These are phyloP conservation scores for Mimosa bimucronata DNA, from an alignment of 306 rosid genomes.

Conservation along the genomic window DNA sequence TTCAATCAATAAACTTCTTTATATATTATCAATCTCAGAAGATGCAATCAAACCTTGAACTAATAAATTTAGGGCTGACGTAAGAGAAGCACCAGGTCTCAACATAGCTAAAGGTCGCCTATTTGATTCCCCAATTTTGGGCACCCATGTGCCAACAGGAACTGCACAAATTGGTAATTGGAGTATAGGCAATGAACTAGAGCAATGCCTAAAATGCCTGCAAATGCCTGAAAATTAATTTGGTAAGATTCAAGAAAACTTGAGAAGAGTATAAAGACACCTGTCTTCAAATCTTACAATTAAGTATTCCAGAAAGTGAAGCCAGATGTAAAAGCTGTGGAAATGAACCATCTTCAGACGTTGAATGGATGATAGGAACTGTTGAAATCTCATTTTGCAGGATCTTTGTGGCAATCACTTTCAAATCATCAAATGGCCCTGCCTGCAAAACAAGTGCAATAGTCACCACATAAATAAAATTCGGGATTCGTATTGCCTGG, in stretches of 20 bases:
- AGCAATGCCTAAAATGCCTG: conserved; percentile 88
- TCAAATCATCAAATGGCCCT: conserved; percentile 86
- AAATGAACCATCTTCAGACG: conserved; percentile 84
- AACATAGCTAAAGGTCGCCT: conserved; percentile 77
- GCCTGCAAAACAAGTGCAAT: conserved; percentile 59
- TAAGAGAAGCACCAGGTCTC: conserved; percentile 85
- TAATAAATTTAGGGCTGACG: conserved; percentile 81
- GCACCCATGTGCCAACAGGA: conserved; percentile 98
- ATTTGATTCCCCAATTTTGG: conserved; percentile 90
- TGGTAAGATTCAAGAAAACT: conserved; percentile 44
- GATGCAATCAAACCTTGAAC: conserved; percentile 69
- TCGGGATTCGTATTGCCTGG: background rate
- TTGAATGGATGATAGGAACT: conserved; percentile 80
- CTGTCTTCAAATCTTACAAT: conserved; percentile 58
- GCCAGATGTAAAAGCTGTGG: conserved; percentile 95
- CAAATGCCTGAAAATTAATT: conserved; percentile 84
- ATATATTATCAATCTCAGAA: conserved; percentile 24
- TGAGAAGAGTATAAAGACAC: conserved; percentile 24
- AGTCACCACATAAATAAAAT: background rate
- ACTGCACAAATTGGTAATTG: conserved; percentile 83
- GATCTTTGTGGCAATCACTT: conserved; percentile 80
- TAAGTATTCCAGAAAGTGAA: conserved; percentile 89
- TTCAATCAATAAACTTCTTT: conserved; percentile 1
- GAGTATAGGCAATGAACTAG: conserved; percentile 85
- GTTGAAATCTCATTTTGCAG: conserved; percentile 89